Evolutionary conservation across 2,329 filamentous ascomycete species (phyloP), one percentile per base, ranked within the genome.

Genomic region (Aspergillus carbonarius): DNA sequence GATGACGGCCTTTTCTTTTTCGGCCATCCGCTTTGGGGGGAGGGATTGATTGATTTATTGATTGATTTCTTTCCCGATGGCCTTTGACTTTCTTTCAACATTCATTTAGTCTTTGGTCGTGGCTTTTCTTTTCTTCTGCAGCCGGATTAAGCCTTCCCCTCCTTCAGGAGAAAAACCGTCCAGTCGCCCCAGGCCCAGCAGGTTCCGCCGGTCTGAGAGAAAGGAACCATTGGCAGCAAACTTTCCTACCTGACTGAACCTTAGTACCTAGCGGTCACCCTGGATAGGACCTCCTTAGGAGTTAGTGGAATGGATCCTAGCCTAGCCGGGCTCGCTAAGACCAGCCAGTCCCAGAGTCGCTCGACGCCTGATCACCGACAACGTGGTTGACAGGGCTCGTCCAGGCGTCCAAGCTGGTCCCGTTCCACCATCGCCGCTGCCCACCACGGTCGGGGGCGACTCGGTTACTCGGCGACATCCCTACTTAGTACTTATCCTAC

Each of bases 371-470:
- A 67, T 65, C 65, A 58, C 60, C 63, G 50, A 55, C 63, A 67
- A 67, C 65, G 65, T 67, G 65, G 64, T 67, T 67, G 65, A 67
- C 65, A 66, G 64, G 65, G 65, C 58, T 62, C 54, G 34, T 54
- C 54, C 49, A 58, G 54, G 57, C 52, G 57, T 48, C 56, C 63
- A 61, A 51, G 51, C 44, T 50, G 27, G 37, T 46, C 58, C 37
- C 40, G 27, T 47, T 50, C 60, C 58, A 56, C 54, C 52, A 50
- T 56, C 37, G 48, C 51, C 52, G 37, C 55, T 58, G 58, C 58
- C 60, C 55, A 60, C 60, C 55, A 60, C 58, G 44, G 44, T 48
- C 44, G 44, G 25, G 15, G 42, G 42, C 42, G 42, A 32, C 44
- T 48, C 44, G 44, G 44, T 57, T 46, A 27, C 20, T 52, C 39